phyloP scores from a whole-genome alignment of 169 alveolate genomes.

The Theileria sp. region DNA sequence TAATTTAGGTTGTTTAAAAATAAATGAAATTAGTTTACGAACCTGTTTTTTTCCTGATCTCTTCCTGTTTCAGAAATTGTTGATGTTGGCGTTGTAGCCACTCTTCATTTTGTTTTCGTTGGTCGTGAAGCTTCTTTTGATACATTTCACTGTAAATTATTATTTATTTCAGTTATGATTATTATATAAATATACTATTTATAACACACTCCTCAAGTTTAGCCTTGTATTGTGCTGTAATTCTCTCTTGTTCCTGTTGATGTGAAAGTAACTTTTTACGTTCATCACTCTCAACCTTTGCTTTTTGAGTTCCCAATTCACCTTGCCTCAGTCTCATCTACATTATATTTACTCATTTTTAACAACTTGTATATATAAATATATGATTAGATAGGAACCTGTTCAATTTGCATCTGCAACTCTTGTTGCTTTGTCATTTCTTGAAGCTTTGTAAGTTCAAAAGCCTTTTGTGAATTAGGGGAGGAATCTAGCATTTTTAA shows the following conservation, averaged over 20 bases:
- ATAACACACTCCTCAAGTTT: slow-evolving; percentile 82
- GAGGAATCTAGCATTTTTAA: slow-evolving; percentile 90
- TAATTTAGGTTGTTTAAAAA: slow-evolving; percentile 51
- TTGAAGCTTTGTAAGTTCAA: slow-evolving; percentile 91
- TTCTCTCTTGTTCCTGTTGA: slow-evolving; percentile 90
- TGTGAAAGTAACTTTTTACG: slow-evolving; percentile 86
- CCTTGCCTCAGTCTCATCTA: slow-evolving; percentile 67
- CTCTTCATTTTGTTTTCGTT: slow-evolving; percentile 89
- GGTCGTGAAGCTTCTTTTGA: slow-evolving; percentile 88
- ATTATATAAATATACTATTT: background rate
- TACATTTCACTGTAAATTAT: slow-evolving; percentile 77
- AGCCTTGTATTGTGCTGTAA: slow-evolving; percentile 91
- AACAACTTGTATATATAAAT: background rate
- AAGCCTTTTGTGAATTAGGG: slow-evolving; percentile 92
- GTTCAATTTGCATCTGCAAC: slow-evolving; percentile 85
- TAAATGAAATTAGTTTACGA: background rate
- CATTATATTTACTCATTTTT: background rate
- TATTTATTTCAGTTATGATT: background rate
- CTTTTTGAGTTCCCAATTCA: slow-evolving; percentile 74
- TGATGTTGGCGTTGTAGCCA: slow-evolving; percentile 89
- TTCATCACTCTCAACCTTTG: slow-evolving; percentile 87
- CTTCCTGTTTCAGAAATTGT: slow-evolving; percentile 88
- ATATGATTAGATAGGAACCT: slow-evolving; percentile 46
- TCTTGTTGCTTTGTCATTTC: slow-evolving; percentile 94
- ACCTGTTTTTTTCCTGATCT: slow-evolving; percentile 82